These are phyloP conservation scores for Dovyalis caffra DNA, from an alignment of 345 rosid species.

Conservation along the genomic window DNA sequence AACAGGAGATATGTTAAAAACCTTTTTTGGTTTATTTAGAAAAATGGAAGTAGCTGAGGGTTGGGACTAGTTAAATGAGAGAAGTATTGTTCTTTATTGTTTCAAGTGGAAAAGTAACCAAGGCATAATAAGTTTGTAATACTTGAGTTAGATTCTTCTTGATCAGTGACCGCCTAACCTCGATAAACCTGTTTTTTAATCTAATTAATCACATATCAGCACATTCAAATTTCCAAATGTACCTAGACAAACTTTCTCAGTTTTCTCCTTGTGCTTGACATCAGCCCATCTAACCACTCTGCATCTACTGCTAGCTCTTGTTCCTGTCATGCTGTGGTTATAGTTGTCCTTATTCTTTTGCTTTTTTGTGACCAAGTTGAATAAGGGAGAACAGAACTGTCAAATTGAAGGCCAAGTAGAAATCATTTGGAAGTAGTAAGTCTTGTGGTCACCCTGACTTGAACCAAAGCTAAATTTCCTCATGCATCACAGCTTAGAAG, in stretches of 20 bases:
- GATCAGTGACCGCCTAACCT: neutral
- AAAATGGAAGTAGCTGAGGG: neutral
- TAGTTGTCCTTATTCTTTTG: slow-evolving; percentile 1
- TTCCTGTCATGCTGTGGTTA: slow-evolving; percentile 7
- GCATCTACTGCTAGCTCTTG: neutral
- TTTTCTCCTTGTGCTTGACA: neutral
- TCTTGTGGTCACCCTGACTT: neutral
- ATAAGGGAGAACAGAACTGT: neutral
- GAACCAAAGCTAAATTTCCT: neutral
- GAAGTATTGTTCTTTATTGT: neutral
- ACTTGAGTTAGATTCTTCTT: neutral
- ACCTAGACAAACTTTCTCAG: neutral
- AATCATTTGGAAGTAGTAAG: neutral
- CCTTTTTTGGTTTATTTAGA: neutral
- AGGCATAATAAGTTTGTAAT: neutral
- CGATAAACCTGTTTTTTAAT: neutral
- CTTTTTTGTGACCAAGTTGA: slow-evolving; percentile 3
- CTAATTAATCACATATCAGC: neutral
- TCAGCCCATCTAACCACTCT: neutral
- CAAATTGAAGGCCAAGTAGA: neutral
- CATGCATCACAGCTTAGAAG: neutral
- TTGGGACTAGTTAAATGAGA: neutral
- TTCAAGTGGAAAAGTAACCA: neutral
- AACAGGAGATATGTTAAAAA: neutral
- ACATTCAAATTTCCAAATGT: neutral